Conservation (phyloP, 345 rosid species). For the Cardiospermum halicacabum region DNA sequence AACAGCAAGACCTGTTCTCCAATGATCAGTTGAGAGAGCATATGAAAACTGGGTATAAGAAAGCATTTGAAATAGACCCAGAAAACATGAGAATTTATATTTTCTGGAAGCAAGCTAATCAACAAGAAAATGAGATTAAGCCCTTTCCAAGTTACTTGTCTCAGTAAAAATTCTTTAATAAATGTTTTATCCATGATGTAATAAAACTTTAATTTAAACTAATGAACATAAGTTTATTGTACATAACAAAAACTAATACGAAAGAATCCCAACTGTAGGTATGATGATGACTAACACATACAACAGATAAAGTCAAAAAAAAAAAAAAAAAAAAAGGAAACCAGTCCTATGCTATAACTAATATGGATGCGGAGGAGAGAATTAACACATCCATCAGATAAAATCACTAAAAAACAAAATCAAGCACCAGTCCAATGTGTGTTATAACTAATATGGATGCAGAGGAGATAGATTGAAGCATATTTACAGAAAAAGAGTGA, state of each 20-base stretch:
- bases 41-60: neutral
- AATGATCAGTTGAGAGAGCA: neutral
- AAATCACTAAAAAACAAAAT: neutral
- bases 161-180: neutral
- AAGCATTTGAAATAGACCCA: neutral
- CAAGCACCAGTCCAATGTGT: neutral
- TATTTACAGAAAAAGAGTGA: no score
- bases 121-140: neutral
- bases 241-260: no score
- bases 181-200: neutral
- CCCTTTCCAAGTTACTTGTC: no score
- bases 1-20: conserved; percentile 6
- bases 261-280: no score
- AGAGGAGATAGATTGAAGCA: no score
- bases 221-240: no score
- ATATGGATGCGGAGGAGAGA: no score
- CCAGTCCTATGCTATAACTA: no score
- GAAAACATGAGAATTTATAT: neutral
- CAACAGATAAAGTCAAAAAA: no score
- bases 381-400: neutral
- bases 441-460: neutral
- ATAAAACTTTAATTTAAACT: neutral
- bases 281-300: no score
- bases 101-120: neutral
- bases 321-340: no score